Percentiles rank a stretch among this genome's conserved stretches.
Evolutionary conservation across 2,329 filamentous ascomycete species (phyloP).

Genomic region (Neopestalotiopsis rosae): DNA sequence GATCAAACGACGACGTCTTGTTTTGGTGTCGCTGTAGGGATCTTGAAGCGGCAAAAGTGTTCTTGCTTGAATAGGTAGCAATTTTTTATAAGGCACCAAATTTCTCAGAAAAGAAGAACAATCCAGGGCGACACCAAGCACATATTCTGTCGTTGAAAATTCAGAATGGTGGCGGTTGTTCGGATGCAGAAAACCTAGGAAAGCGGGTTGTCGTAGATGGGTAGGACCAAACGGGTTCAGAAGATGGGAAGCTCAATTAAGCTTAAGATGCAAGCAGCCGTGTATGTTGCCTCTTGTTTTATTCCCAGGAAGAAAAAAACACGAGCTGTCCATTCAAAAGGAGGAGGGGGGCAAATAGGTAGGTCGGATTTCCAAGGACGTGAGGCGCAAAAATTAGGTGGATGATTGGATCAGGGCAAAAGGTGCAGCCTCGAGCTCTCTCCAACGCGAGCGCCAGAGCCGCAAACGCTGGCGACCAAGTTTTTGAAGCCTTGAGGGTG

Average conservation of each 20-base stretch:
- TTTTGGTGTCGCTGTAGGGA: background rate
- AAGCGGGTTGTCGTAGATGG: background rate
- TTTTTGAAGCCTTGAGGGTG: no score
- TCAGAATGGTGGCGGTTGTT: background rate
- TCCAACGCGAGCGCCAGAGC: background rate
- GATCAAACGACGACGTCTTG: background rate
- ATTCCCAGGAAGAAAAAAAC: constrained; percentile 5
- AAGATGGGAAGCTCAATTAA: constrained; percentile 17
- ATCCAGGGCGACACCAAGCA: background rate
- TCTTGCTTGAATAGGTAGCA: background rate
- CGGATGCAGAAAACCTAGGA: background rate
- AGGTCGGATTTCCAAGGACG: constrained; percentile 2
- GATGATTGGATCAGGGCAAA: constrained; percentile 2
- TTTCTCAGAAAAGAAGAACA: background rate
- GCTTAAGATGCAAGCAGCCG: constrained; percentile 22
- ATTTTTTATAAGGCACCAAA: background rate
- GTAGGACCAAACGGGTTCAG: constrained; percentile 9
- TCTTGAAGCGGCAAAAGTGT: background rate
- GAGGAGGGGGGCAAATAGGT: background rate
- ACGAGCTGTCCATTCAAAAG: no score
- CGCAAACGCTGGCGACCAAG: no score
- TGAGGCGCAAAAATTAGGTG: background rate
- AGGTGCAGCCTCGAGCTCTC: background rate
- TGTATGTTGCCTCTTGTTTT: constrained; percentile 1
- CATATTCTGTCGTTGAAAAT: background rate